Base-by-base conservation (phyloP, 108 stramenopile species). In the Chaetoceros muelleri region DNA sequence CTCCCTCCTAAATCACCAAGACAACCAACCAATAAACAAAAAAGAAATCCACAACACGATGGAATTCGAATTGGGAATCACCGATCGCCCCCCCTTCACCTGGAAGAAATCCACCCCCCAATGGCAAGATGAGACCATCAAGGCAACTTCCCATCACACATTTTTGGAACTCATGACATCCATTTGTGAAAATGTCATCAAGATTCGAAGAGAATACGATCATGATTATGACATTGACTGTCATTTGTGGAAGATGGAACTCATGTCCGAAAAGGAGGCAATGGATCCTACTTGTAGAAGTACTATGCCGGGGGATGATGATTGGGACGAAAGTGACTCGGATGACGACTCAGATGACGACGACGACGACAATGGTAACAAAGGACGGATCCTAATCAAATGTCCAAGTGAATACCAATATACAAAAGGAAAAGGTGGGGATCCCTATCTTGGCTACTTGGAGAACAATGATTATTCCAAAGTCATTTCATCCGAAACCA, bases 191-290 rank as follows among this genome's bases (percentile, higher is more conserved):
- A 50, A 59, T 17, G 65, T 65, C 30, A 64, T 71, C 0, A 50
- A 55, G 24, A 44, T 44, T 30, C 52, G 70, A 3, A 58, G 65
- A 0, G 62, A 53, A 28, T 58, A 64, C 20, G 72, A 73, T 64
- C 53, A 64, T n/a, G 72, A 73, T 64, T 46, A 64, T 30, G 66
- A 46, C 16, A 34, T 69, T 0, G 22, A 62, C 24, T 51, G 58
- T 25, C 72, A 73, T 30, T 25, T 68, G 30, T 73, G 72, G 67
- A 26, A 69, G 3, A 53, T 68, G 57, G 58, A 60, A 28, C 45
- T 73, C 40, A 31, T 19, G 17, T 55, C 67, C 0, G 8, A 34
- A 5, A 22, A 63, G 17, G 66, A 70, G 20, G 46, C 46, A 3
- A 53, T 61, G 50, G 45, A 70, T 21, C 64, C 50, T 10, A 44